Evolutionary conservation across 441 rosid species (phyloP).

Genomic region (Isatis lusitanica): DNA sequence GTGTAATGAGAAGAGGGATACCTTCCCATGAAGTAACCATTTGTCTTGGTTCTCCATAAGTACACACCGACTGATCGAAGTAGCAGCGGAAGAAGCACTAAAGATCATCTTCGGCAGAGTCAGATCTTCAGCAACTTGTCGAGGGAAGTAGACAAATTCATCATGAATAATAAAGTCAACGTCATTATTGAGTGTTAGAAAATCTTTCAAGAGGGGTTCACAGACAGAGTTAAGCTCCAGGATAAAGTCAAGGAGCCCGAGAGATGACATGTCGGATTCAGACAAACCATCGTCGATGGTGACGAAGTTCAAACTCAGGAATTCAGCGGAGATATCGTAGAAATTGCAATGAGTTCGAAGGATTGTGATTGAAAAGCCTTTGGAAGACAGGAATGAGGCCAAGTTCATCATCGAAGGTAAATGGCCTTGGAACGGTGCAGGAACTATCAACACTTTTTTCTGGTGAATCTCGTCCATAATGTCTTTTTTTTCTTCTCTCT

Average conservation of each 20-base stretch:
- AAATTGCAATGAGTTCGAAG: slow-evolving; percentile 17
- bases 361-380: slow-evolving; percentile 38
- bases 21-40: slow-evolving; percentile 17
- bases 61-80: slow-evolving; percentile 30
- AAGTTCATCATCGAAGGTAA: slow-evolving; percentile 49
- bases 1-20: neutral
- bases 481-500: neutral
- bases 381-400: slow-evolving; percentile 34
- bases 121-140: slow-evolving; percentile 38
- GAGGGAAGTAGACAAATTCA: slow-evolving; percentile 47
- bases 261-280: slow-evolving; percentile 1
- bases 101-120: slow-evolving; percentile 44
- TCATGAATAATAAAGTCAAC: slow-evolving; percentile 51
- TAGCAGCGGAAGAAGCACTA: slow-evolving; percentile 40
- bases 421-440: slow-evolving; percentile 47
- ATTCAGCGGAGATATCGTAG: slow-evolving; percentile 5
- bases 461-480: neutral
- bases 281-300: slow-evolving; percentile 35
- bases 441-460: slow-evolving; percentile 35
- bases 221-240: slow-evolving; percentile 32
- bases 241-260: slow-evolving; percentile 21
- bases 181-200: slow-evolving; percentile 9
- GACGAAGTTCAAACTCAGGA: slow-evolving; percentile 39
- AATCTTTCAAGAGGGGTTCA: slow-evolving; percentile 28
- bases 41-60: slow-evolving; percentile 5